A percentile compares a stretch with the other conserved stretches of the same genome.
Conservation (phyloP, 2,329 filamentous ascomycete genomes). For the Trichoderma sp. region DNA sequence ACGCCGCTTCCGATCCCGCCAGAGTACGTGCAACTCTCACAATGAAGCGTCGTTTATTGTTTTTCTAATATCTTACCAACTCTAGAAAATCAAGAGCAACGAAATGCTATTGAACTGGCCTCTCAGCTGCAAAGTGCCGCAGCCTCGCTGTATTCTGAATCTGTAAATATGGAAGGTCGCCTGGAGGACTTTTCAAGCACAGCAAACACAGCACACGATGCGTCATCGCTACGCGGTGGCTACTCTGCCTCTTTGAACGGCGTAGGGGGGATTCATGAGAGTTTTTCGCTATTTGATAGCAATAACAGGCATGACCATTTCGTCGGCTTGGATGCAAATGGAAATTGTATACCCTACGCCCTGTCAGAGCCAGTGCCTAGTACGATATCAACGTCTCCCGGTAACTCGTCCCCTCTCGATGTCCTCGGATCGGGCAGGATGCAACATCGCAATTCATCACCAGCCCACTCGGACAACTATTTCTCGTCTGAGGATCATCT, state of each 20-base stretch:
- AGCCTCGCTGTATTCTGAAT: not conserved
- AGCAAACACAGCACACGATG: not conserved
- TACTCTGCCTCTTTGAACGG: not conserved
- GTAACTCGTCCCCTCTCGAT: not conserved
- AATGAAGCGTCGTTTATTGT: not conserved
- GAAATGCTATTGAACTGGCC: not conserved
- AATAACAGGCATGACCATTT: not conserved
- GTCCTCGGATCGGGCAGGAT: not conserved
- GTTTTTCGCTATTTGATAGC: not conserved
- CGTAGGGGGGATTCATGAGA: not conserved
- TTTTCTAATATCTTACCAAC: not conserved
- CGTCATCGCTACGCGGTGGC: not conserved
- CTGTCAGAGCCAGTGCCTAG: not conserved
- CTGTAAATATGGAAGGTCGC: not conserved
- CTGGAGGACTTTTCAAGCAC: not conserved
- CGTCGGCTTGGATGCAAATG: not conserved
- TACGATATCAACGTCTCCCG: not conserved
- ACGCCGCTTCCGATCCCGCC: not conserved
- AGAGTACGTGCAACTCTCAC: not conserved
- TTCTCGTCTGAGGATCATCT: not conserved
- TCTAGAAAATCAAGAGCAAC: not conserved
- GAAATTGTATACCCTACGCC: not conserved
- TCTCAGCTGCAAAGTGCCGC: not conserved
- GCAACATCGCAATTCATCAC: not conserved
- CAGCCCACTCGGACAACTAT: not conserved